Base-by-base conservation (phyloP, 345 rosid genomes). In the Erodium maritimum region DNA sequence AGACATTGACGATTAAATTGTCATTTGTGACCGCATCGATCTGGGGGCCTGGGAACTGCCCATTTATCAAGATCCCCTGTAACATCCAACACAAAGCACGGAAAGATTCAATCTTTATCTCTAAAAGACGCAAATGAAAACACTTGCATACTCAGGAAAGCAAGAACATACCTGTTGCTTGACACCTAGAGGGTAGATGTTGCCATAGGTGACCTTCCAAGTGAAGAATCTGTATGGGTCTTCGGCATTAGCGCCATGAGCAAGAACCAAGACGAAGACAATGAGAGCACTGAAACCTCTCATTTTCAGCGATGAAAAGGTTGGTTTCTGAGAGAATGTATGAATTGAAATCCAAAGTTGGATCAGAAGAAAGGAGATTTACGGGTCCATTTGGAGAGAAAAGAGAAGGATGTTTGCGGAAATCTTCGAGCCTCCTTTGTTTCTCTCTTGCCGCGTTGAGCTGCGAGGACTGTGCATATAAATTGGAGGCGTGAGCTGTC, bases 161-260 rank as follows among this genome's bases (percentile, higher is more conserved):
- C 7, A 7, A 57, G 2, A 19, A 58, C 13, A 19, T 67, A 90
- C 97, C 88, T 73, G 82, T 67, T 88, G 97, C 80, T 80, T 88
- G 64, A 86, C 90, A 5, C 97, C 97, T 33, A 91, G 95, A 33
- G 97, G 97, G 50, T 86, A 91, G 65, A 91, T 84, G 62, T 88
- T 77, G 17, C 97, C 97, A 51, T 91, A 83, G 22, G 97, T 85
- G 62, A 91, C 74, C 67, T 85, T 88, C 97, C 97, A 88, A 4
- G 85, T 86, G 67, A 73, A 68, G 77, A 73, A 85, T 62, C 96
- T 77, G 21, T 88, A 86, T 55, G 97, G 97, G 67, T 79, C 75
- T 1, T 91, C 97, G 10, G 85, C 88, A 73, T 70, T 57, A n/a
- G 81, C 79, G 46, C 77, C 78, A 68, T 70, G 67, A 54, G 71